Evolutionary conservation across 78 protist species (phyloP).

Genomic region (Creolimax fragrantissima): DNA sequence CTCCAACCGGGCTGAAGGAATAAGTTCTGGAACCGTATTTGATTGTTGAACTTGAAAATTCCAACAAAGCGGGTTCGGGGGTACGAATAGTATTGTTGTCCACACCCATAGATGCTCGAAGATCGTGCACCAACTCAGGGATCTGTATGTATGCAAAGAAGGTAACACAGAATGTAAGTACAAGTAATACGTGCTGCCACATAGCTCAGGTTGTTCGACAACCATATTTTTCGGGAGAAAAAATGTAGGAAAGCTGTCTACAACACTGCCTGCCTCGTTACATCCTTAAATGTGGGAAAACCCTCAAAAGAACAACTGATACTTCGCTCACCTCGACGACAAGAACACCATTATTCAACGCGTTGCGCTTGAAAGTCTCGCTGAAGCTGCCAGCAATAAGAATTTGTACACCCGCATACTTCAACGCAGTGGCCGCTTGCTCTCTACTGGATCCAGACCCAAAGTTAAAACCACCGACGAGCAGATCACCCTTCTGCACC

Average conservation of each 20-base stretch:
- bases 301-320: no score
- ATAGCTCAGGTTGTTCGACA: no score
- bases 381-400: conserved; percentile 44
- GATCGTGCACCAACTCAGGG: background rate
- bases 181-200: no score
- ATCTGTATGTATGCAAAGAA: background rate
- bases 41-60: background rate
- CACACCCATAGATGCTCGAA: background rate
- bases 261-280: no score
- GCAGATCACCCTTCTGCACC: conserved; percentile 14
- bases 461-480: conserved; percentile 61
- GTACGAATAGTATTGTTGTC: background rate
- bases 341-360: conserved; percentile 52
- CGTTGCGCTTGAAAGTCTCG: conserved; percentile 66
- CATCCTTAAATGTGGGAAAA: no score
- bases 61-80: background rate
- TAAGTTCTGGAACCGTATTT: background rate
- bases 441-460: conserved; percentile 59
- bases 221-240: no score
- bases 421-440: conserved; percentile 59
- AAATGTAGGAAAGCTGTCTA: no score
- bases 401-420: conserved; percentile 32
- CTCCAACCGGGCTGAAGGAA: conserved; percentile 12
- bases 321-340: conserved; percentile 41
- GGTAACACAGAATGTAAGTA: no score